phyloP scores from a whole-genome alignment of 2,329 filamentous ascomycete species.

The Leptographium radiaticola region DNA sequence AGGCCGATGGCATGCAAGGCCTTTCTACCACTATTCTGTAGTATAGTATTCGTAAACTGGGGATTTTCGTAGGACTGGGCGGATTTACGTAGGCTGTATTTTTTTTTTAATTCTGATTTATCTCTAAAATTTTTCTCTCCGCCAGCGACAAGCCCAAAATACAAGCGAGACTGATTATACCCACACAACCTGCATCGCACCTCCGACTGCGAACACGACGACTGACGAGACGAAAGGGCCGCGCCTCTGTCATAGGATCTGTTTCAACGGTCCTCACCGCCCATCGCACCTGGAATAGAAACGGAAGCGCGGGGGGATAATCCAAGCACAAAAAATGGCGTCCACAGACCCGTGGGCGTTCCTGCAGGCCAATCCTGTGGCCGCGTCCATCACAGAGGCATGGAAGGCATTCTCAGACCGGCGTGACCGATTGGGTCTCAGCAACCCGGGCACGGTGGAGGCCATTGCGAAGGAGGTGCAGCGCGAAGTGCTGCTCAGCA shows the following conservation, averaged over 20 bases:
- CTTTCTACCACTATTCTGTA: too few species aligned
- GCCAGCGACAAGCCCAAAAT: constrained; percentile 1
- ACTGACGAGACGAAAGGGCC: background rate
- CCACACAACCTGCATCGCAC: background rate
- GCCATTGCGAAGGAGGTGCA: constrained; percentile 76
- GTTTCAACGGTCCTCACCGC: background rate
- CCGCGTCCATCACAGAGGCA: constrained; percentile 58
- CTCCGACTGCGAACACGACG: background rate
- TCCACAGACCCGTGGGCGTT: constrained; percentile 44
- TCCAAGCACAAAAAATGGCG: constrained; percentile 27
- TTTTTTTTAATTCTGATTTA: background rate
- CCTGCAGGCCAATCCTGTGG: constrained; percentile 61
- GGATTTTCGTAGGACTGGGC: too few species aligned
- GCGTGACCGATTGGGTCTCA: constrained; percentile 75
- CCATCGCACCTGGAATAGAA: background rate
- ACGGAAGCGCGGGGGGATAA: background rate
- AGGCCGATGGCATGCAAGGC: too few species aligned
- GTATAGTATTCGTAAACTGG: too few species aligned
- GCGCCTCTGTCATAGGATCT: too few species aligned
- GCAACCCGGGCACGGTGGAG: constrained; percentile 88
- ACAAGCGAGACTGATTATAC: background rate
- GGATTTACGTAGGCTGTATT: background rate
- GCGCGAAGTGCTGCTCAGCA: constrained; percentile 91
- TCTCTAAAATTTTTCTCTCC: constrained; percentile 3
- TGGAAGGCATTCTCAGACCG: constrained; percentile 72